A percentile compares a stretch with the other conserved stretches of the same genome.
These are phyloP conservation scores for Candida maltosa DNA, from an alignment of 805 yeast genomes.

Conservation along the genomic window DNA sequence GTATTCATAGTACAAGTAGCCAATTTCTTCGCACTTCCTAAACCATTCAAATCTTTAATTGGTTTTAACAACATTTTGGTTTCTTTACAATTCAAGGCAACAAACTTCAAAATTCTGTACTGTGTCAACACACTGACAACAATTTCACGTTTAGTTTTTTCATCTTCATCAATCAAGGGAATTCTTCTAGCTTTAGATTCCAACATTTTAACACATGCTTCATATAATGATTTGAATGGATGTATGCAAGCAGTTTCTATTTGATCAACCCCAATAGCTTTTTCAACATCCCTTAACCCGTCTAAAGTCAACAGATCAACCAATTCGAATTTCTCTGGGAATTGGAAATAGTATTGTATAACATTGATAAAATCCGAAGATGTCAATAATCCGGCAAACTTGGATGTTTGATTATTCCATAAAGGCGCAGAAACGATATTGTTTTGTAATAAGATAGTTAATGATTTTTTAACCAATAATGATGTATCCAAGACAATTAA, in stretches of 20 bases:
- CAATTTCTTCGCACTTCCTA: conserved; percentile 50
- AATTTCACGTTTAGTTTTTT: conserved; percentile 86
- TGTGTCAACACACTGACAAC: conserved; percentile 95
- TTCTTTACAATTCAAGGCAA: conserved; percentile 93
- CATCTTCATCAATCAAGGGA: conserved; percentile 92
- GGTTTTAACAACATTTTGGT: conserved; percentile 80
- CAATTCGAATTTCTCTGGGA: conserved; percentile 82
- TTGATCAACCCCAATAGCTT: conserved; percentile 80
- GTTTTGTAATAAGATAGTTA: conserved; percentile 86
- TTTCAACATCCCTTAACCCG: conserved; percentile 83
- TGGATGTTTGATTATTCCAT: conserved; percentile 85
- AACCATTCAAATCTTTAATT: conserved; percentile 63
- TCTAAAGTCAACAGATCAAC: conserved; percentile 83
- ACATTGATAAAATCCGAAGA: conserved; percentile 92
- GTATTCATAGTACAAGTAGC: conserved; percentile 84
- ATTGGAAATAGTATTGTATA: conserved; percentile 87
- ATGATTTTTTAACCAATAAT: conserved; percentile 80
- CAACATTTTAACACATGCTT: conserved; percentile 91
- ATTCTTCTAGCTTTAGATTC: conserved; percentile 87
- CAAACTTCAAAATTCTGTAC: conserved; percentile 92
- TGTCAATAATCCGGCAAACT: conserved; percentile 92
- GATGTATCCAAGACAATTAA: conserved; percentile 92
- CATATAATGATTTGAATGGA: conserved; percentile 85
- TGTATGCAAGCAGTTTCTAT: conserved; percentile 85
- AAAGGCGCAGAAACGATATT: conserved; percentile 94